Evolutionary conservation across 2,329 filamentous ascomycete genomes (phyloP).

Genomic region (Mariannaea sp.): DNA sequence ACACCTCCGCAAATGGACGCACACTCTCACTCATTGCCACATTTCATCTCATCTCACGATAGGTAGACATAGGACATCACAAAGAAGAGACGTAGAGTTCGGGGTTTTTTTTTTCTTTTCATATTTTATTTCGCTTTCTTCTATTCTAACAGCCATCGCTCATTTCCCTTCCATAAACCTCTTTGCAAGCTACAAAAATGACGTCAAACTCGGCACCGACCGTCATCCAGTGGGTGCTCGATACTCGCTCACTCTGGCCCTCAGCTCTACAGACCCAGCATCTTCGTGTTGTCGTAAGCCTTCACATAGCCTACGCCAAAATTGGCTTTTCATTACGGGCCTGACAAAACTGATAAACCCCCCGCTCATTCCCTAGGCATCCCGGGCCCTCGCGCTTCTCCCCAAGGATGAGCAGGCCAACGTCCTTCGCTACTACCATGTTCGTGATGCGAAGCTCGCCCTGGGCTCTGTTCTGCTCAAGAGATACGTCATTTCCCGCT

Average conservation of each 20-base stretch:
- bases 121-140: neutral
- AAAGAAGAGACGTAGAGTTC: neutral
- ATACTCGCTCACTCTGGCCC: conserved; percentile 65
- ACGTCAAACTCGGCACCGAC: conserved; percentile 34
- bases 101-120: too few species aligned
- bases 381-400: conserved; percentile 59
- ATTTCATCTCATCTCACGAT: too few species aligned
- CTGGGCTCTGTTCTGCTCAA: conserved; percentile 76
- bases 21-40: neutral
- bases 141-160: neutral
- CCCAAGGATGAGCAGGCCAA: conserved; percentile 58
- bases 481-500: conserved; percentile 67
- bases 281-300: conserved; percentile 51
- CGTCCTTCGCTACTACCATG: conserved; percentile 66
- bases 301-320: neutral
- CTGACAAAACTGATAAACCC: too few species aligned
- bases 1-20: conserved; percentile 7
- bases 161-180: neutral
- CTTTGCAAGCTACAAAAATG: neutral
- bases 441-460: conserved; percentile 75
- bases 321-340: too few species aligned
- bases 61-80: too few species aligned
- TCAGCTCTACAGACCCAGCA: conserved; percentile 54
- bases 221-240: conserved; percentile 65
- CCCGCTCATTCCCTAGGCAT: too few species aligned